Base-by-base conservation (phyloP, 78 protist genomes). In the Dictyostelium intermedium region DNA sequence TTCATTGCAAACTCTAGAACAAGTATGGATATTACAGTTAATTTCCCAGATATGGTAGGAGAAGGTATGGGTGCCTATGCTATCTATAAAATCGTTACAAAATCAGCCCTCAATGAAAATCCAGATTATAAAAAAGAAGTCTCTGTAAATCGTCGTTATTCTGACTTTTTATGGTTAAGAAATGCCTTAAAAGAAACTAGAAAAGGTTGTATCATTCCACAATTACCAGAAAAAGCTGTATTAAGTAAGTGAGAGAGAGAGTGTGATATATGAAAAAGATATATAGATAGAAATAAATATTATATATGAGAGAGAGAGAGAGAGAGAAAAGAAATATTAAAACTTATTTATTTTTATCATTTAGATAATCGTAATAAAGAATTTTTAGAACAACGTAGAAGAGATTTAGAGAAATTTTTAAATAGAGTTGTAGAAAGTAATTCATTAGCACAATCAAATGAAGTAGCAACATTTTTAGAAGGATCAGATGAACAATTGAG, bases 141-240 rank as follows among this genome's bases (percentile, higher is more conserved):
- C 4, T 39, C 79, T 2, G 87, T 80, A 7, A 23, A 63, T 16
- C 47, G 94, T 43, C 77, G 96, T 77, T 92, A 92, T 39, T 92
- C 96, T 18, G 96, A 92, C 41, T 92, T 92, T 32, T 27, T 82
- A 8, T 92, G 96, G 96, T 84, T 92, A 25, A 83, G 96, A 84
- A 86, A 92, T 37, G 53, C 43, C 11, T 73, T 92, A 23, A 86
- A 85, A 32, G 96, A 92, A 27, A 92, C 91, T 35, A 92, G 87
- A 80, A 92, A 84, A 82, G 96, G 96, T 30, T 45, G 39, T 5
- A 70, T 84, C 27, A 78, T 92, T 60, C 96, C 96, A 86, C 91
- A 91, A 41, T 41, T 92, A 43, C 96, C 96, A 70, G 96, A 92
- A 61, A 92, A 92, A 56, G 96, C 91, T 16, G 83, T 92, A 35